phyloP scores from a whole-genome alignment of 768 basidiomycete genomes.

The Termitomyces sp. region DNA sequence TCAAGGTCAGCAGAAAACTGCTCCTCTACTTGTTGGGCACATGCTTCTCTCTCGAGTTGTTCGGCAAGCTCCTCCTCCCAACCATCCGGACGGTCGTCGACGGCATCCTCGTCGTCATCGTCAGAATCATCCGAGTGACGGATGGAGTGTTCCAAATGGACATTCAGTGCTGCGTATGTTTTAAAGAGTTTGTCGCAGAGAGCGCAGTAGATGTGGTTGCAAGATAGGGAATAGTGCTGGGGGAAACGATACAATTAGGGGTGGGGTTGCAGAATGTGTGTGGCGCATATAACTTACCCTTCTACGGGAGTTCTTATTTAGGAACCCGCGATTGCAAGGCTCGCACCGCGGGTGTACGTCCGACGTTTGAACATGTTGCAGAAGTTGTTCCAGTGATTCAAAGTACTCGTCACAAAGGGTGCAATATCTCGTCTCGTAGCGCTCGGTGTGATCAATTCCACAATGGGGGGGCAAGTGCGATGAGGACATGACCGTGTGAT shows the following conservation, averaged over 20 bases:
- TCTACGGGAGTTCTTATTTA: slow-evolving; percentile 7
- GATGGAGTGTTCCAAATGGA: slow-evolving; percentile 4
- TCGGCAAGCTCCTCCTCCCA: slow-evolving; percentile 11
- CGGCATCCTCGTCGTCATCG: background rate
- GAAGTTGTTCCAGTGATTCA: background rate
- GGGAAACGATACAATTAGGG: background rate
- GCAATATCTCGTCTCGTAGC: background rate
- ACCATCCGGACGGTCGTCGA: slow-evolving; percentile 1
- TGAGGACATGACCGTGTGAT: background rate
- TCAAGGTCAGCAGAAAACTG: background rate
- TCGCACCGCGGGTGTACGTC: slow-evolving; percentile 7
- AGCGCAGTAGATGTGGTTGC: slow-evolving; percentile 6
- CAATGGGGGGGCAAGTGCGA: background rate
- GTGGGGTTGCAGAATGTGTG: background rate
- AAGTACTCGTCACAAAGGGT: slow-evolving; percentile 2
- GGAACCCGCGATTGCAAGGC: background rate
- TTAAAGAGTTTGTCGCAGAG: slow-evolving; percentile 6
- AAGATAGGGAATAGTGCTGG: slow-evolving; percentile 5
- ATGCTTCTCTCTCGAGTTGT: background rate
- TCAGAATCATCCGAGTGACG: slow-evolving; percentile 10
- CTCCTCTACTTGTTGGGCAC: slow-evolving; percentile 1
- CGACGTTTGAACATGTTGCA: background rate
- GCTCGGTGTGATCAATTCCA: background rate
- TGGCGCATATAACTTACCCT: background rate
- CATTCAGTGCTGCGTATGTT: background rate